Percentiles rank a stretch among this genome's conserved stretches.
These are phyloP conservation scores for Cucurbita argyrosperma DNA, from an alignment of 306 rosid species.

Conservation along the genomic window DNA sequence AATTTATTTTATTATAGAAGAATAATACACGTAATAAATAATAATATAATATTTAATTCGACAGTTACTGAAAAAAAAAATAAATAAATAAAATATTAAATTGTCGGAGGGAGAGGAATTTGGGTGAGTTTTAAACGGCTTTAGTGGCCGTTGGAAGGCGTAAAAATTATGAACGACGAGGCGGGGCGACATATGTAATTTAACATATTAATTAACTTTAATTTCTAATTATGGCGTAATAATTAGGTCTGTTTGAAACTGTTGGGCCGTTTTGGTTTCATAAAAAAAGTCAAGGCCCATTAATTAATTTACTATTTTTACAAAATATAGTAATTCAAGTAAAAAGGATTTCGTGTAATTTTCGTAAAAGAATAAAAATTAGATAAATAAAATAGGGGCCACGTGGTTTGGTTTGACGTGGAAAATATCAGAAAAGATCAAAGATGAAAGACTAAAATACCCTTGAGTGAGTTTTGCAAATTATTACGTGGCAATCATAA, in stretches of 20 bases:
- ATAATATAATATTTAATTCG: background rate
- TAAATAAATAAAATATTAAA: background rate
- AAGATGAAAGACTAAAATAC: background rate
- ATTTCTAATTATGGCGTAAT: background rate
- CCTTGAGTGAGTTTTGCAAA: background rate
- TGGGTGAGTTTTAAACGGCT: constrained; percentile 1
- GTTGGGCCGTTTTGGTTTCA: background rate
- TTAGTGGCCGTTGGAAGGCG: background rate
- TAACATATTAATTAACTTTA: background rate
- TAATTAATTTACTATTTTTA: no score
- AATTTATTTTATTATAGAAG: background rate
- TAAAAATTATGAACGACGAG: background rate
- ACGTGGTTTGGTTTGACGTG: background rate
- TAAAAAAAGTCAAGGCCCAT: background rate
- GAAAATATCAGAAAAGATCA: background rate
- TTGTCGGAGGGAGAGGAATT: background rate
- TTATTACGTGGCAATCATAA: background rate
- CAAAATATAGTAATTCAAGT: no score
- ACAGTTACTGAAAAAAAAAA: background rate
- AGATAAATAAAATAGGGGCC: background rate
- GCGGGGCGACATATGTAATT: background rate
- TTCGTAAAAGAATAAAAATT: background rate
- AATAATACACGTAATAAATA: background rate
- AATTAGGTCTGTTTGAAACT: background rate
- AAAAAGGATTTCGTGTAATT: no score